phyloP scores from a whole-genome alignment of 345 rosid genomes.

The Euclidium syriacum region DNA sequence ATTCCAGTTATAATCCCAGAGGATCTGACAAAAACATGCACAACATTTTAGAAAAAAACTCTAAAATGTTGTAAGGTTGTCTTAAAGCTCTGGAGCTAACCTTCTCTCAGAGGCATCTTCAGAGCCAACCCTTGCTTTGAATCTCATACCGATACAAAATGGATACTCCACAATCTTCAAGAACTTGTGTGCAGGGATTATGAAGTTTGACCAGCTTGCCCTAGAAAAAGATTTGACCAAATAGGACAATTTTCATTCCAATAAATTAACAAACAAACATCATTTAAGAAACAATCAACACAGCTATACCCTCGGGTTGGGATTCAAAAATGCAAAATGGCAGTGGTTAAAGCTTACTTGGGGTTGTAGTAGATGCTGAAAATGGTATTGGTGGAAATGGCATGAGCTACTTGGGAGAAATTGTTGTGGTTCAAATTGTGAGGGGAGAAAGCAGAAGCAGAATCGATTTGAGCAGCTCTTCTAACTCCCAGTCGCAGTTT shows the following conservation, averaged over 20 bases:
- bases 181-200: constrained; percentile 62
- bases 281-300: neutral
- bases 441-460: constrained; percentile 40
- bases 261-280: neutral
- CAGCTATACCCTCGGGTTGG: neutral
- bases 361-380: constrained; percentile 91
- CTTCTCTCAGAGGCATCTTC: constrained; percentile 94
- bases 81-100: constrained; percentile 31
- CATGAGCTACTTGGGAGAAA: constrained; percentile 60
- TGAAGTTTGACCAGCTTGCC: constrained; percentile 68
- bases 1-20: constrained; percentile 75
- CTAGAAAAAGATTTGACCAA: constrained; percentile 29
- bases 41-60: neutral
- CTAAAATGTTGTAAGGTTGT: neutral
- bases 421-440: constrained; percentile 52
- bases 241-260: neutral
- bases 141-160: constrained; percentile 77
- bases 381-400: constrained; percentile 49
- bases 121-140: constrained; percentile 75
- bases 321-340: neutral
- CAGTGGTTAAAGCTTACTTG: constrained; percentile 42
- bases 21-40: constrained; percentile 42
- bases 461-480: constrained; percentile 79
- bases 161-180: constrained; percentile 67
- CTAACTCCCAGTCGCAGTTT: constrained; percentile 89